Evolutionary conservation across 441 rosid genomes (phyloP).

Genomic region (Corymbia citriodora): DNA sequence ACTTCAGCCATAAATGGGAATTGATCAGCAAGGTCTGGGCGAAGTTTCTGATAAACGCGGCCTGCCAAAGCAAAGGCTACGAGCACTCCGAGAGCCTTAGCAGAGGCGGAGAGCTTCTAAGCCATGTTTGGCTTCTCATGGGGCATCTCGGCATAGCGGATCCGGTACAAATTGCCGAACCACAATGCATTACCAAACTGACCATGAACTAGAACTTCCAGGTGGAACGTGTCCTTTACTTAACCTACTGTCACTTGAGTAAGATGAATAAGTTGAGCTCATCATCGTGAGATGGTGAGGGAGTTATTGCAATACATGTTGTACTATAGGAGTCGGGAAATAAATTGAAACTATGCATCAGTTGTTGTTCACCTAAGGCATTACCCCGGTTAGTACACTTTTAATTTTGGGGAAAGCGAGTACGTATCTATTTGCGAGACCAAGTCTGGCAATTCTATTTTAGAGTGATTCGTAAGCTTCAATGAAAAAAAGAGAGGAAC

Average conservation of each 20-base stretch:
- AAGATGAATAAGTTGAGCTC: not conserved
- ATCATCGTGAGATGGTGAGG: not conserved
- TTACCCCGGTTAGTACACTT: not conserved
- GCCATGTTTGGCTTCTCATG: not conserved
- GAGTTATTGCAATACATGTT: not conserved
- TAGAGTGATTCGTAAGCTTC: not conserved
- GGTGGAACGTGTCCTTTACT: not conserved
- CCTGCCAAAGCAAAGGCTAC: not conserved
- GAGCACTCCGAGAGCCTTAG: not conserved
- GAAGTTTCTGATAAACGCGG: not conserved
- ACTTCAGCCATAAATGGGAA: accelerated
- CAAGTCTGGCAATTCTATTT: not conserved
- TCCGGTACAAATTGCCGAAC: not conserved
- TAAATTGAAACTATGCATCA: not conserved
- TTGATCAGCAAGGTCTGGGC: not conserved
- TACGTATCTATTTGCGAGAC: too few relatives aligned
- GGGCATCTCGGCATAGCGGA: not conserved
- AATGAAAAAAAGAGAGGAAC: not conserved
- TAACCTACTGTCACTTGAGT: not conserved
- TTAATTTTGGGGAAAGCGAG: not conserved
- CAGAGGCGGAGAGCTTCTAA: not conserved
- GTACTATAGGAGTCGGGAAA: not conserved
- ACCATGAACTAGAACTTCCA: not conserved
- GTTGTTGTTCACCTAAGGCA: not conserved
- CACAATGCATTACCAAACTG: not conserved